Conservation (phyloP, 2,329 filamentous ascomycete species). For the Podosphaera fusca region DNA sequence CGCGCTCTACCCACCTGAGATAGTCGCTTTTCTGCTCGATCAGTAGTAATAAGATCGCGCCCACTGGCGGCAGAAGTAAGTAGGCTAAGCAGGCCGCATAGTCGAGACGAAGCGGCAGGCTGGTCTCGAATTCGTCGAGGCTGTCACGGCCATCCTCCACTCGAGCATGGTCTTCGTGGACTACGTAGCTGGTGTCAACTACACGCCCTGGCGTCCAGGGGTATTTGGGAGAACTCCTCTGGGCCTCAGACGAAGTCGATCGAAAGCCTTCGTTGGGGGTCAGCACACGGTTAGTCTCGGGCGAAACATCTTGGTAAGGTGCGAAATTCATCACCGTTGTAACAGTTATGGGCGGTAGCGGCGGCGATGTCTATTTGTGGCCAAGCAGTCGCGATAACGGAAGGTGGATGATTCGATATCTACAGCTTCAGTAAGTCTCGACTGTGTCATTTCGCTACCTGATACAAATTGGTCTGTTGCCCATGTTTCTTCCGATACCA, state of each 20-base stretch:
- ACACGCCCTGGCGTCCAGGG: background rate
- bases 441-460: no score
- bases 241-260: constrained; percentile 22
- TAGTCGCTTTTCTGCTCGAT: constrained; percentile 92
- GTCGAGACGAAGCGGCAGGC: constrained; percentile 63
- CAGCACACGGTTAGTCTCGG: constrained; percentile 59
- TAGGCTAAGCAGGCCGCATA: constrained; percentile 86
- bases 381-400: no score
- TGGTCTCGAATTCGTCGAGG: constrained; percentile 74
- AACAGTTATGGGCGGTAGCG: no score
- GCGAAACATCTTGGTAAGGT: constrained; percentile 82
- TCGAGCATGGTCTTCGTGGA: no score
- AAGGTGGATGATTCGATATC: no score
- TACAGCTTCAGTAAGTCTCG: no score
- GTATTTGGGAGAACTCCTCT: constrained; percentile 17
- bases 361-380: background rate
- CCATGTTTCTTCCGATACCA: no score
- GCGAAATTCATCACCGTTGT: constrained; percentile 58
- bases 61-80: constrained; percentile 60
- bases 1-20: constrained; percentile 40
- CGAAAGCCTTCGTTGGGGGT: constrained; percentile 31
- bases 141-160: constrained; percentile 21
- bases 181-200: constrained; percentile 3
- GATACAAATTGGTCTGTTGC: no score
- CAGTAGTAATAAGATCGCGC: constrained; percentile 63